phyloP scores from a whole-genome alignment of 208 protist species.

The Trypanosoma mega region DNA sequence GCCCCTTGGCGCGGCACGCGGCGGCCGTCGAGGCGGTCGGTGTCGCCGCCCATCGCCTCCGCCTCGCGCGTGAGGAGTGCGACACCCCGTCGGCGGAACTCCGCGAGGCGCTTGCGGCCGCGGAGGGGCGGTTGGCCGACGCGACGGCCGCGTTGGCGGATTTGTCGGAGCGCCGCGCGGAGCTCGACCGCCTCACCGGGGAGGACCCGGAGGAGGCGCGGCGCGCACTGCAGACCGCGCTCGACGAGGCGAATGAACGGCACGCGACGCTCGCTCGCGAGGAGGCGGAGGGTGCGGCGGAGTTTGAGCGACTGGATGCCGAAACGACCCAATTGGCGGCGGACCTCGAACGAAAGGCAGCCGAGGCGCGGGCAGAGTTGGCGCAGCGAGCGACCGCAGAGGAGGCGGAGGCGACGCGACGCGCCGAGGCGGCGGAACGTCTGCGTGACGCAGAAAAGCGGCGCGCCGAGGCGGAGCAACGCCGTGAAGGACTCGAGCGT shows the following conservation, averaged over 20 bases:
- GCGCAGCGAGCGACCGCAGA: conserved; percentile 39
- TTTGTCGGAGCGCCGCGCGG: conserved; percentile 33
- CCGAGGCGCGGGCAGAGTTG: conserved; percentile 63
- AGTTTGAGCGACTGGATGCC: conserved; percentile 76
- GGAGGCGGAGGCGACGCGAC: conserved; percentile 32
- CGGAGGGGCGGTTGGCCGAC: conserved; percentile 31
- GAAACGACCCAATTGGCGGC: conserved; percentile 66
- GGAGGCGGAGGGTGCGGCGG: conserved; percentile 49
- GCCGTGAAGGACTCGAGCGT: conserved; percentile 59
- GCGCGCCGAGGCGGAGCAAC: conserved; percentile 36
- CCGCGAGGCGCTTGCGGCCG: conserved; percentile 34
- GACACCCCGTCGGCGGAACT: conserved; percentile 36
- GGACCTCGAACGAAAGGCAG: conserved; percentile 48
- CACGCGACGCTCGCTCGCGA: conserved; percentile 41
- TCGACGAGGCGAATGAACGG: conserved; percentile 41
- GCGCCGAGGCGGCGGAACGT: conserved; percentile 31
- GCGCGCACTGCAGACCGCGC: conserved; percentile 52
- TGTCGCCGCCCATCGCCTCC: conserved; percentile 45
- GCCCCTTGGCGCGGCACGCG: not conserved
- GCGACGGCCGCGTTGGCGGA: conserved; percentile 25
- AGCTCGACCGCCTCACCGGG: conserved; percentile 36
- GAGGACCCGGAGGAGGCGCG: conserved; percentile 41
- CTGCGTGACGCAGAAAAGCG: conserved; percentile 52
- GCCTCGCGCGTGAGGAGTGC: conserved; percentile 27
- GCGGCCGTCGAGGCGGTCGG: conserved; percentile 37